These are phyloP conservation scores for Boletus vinaceobasis DNA, from an alignment of 768 basidiomycete genomes.

Conservation along the genomic window DNA sequence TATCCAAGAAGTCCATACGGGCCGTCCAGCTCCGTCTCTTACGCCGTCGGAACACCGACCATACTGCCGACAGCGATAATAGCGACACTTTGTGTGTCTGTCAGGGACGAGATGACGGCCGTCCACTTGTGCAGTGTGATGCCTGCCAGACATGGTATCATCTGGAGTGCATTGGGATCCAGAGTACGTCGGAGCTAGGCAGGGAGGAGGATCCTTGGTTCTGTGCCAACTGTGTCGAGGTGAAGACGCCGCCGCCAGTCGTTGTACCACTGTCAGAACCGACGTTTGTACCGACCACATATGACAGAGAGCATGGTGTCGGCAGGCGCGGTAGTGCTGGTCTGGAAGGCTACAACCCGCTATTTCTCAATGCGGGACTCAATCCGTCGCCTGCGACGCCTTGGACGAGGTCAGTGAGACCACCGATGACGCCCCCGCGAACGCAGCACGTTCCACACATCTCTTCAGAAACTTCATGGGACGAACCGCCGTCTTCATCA, in stretches of 20 bases:
- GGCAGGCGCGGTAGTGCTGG: conserved; percentile 8
- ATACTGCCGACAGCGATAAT: conserved; percentile 38
- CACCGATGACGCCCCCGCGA: conserved; percentile 51
- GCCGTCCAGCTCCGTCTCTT: conserved; percentile 50
- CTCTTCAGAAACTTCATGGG: conserved; percentile 41
- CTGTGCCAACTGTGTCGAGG: conserved; percentile 53
- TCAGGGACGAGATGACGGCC: conserved; percentile 61
- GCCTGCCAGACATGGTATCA: conserved; percentile 81
- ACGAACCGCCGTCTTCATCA: conserved; percentile 40
- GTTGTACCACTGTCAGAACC: conserved; percentile 45
- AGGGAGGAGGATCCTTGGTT: conserved; percentile 81
- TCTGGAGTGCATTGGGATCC: conserved; percentile 73
- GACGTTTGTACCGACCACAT: conserved; percentile 60
- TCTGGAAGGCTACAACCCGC: conserved; percentile 46
- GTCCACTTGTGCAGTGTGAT: conserved; percentile 81
- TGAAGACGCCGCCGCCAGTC: conserved; percentile 40
- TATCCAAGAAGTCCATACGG: conserved; percentile 69
- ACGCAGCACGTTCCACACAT: conserved; percentile 26
- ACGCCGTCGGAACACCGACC: conserved; percentile 38
- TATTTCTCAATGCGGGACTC: conserved; percentile 53
- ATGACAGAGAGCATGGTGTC: conserved; percentile 36
- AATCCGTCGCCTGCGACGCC: conserved; percentile 54
- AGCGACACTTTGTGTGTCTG: conserved; percentile 65
- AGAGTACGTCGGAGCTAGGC: conserved; percentile 59
- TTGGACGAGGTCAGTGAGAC: conserved; percentile 40